Base-by-base conservation (phyloP, 768 basidiomycete genomes). In the Mycena epipterygia region DNA sequence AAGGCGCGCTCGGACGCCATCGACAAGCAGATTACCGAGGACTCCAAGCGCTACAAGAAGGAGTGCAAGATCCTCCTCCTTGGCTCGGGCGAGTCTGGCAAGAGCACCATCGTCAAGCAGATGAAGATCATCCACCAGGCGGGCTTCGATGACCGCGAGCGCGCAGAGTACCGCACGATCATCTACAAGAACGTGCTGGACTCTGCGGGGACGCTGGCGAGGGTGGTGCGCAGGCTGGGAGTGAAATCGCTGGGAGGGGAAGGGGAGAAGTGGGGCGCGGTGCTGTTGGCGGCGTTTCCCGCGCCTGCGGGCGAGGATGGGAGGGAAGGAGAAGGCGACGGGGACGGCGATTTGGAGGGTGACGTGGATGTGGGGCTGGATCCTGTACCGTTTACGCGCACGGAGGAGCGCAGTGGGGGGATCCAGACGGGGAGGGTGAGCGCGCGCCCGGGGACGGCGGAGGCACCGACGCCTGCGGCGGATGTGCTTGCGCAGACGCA, bases 121-220 rank as follows among this genome's bases (percentile, higher is more conserved):
- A 94, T 94, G 93, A 93, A 94, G 84, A 92, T 94, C 66, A 93
- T 94, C 39, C 90, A 93, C 78, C 91, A 93, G 78, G 88, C 89
- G 71, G 93, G 93, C 16, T 94, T 90, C 80, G 86, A 86, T 2
- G 76, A 79, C 32, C 88, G 90, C 4, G 93, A 93, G 76, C 86
- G 91, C 32, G 80, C 89, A 69, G 82, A 85, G 3, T 93, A 87
- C 82, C 85, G 90, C 44, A 82, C 86, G 5, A 89, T 88, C 23
- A 90, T 94, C 73, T 91, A 88, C 78, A 84, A 86, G 58, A 88
- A 93, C 79, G 85, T 93, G 19, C 81, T 93, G 66, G 93, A 94
- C 71, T 90, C 89, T 14, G 93, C 91, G 0, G 90, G 91, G 70
- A 89, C 89, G 13, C 84, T 94, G 71, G 85, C 92, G 48, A 83